Base-by-base conservation (phyloP, 129 eudicot species). In the Logfia minima region DNA sequence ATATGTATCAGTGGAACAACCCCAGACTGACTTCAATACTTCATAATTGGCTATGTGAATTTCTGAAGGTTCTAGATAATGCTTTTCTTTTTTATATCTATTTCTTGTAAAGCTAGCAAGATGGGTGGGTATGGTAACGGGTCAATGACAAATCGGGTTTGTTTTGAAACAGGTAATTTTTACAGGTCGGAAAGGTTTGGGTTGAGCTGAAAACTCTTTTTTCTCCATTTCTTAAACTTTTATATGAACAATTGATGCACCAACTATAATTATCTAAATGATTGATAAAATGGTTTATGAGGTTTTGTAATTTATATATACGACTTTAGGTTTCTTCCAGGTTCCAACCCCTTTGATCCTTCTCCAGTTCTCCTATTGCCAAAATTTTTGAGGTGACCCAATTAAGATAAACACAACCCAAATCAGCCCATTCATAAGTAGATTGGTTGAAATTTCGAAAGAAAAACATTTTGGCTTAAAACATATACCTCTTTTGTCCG, bases 401-500 rank as follows among this genome's bases (percentile, higher is more conserved):
- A 48, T 48, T 48, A 41, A 41, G 48, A 41, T 41, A 41, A 41
- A 10, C 14, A 41, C 48, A 9, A 9, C 48, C 48, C 48, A 41
- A 8, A 41, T 41, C 48, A 41, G 48, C 48, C 48, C 14, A 9
- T 41, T 8, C 10, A 41, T 41, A 41, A 10, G 14, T 41, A 41
- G 9, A 41, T 41, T 41, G 48, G 48, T 41, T 2, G 48, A 41
- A 41, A 41, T 41, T 41, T 41, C 3, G 14, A 41, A 41, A 41
- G 55, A 48, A 48, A 48, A 14, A 48, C 1, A 48, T 48, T 48
- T 48, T 14, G 55, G 55, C 13, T 43, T 48, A 56, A 61, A n/a
- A 21, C 14, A 48, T 41, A 37, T 88, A 94, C 98, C 98, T 94
- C 98, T 73, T 89, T 82, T 55, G 97, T 89, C 80, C 55, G 55